Percentiles rank a stretch among this genome's conserved stretches.
Evolutionary conservation across 2,329 filamentous ascomycete genomes (phyloP).

Genomic region (Curvularia sp.): DNA sequence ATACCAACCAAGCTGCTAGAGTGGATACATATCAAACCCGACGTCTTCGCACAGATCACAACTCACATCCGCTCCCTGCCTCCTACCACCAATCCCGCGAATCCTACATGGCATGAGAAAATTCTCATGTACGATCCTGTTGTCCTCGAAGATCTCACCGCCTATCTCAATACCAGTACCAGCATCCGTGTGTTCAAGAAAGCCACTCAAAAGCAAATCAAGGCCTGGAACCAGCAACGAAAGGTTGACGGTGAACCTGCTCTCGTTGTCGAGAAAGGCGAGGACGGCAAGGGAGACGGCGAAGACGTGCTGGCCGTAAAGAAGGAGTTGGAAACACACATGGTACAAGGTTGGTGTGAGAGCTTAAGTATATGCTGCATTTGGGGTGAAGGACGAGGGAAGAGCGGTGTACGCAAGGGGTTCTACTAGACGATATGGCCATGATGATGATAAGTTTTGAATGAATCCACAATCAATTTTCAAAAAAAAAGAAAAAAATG

Average conservation of each 20-base stretch:
- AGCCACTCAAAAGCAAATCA: conserved; percentile 43
- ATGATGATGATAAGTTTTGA: background rate
- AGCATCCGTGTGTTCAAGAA: conserved; percentile 32
- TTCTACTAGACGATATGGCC: conserved; percentile 24
- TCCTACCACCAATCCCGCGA: conserved; percentile 48
- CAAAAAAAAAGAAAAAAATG: background rate
- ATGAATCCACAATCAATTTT: background rate
- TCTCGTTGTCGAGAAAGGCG: conserved; percentile 15
- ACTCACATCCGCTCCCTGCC: conserved; percentile 56
- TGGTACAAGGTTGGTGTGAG: conserved; percentile 91
- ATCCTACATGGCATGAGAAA: conserved; percentile 83
- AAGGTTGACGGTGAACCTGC: conserved; percentile 24
- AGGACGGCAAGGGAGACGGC: conserved; percentile 8
- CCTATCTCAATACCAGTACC: conserved; percentile 72
- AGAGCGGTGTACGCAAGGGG: conserved; percentile 31
- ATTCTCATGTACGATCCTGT: conserved; percentile 94
- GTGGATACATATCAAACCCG: conserved; percentile 46
- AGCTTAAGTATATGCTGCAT: conserved; percentile 84
- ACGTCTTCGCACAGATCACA: conserved; percentile 59
- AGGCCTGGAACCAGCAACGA: conserved; percentile 36
- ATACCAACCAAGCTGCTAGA: conserved; percentile 29
- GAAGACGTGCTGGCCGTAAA: conserved; percentile 33
- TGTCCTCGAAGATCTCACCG: conserved; percentile 81
- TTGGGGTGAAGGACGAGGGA: conserved; percentile 64
- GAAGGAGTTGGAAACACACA: conserved; percentile 50